Evolutionary conservation across 495 filamentous ascomycete species (phyloP), one percentile per base, ranked within the genome.

Genomic region (Aspergillus indologenus): DNA sequence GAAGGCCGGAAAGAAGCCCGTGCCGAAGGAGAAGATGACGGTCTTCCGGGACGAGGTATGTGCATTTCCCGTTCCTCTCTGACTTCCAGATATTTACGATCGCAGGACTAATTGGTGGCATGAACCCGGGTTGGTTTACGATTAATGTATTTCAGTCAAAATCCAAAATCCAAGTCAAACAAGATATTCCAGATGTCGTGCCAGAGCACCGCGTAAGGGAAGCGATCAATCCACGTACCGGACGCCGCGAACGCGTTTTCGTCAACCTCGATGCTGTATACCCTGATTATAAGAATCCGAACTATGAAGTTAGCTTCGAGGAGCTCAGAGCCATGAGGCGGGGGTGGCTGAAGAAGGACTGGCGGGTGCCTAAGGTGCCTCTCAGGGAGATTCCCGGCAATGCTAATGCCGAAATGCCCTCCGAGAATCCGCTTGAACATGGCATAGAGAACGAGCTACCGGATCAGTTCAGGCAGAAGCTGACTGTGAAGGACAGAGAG

Each of bases 41-140:
- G 83, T 98, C 19, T 98, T 96, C 81, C 91, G 91, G 78, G 94
- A 98, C 80, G 83, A 89, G 89, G 94, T 98, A 86, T 85, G 92
- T 84, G 54, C 60, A 59, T 57, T 65, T 43, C 24, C 60, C 57
- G 58, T 49, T 68, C 67, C 56, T 68, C 64, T 75, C 71, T 70
- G 78, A 79, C 71, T 63, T 76, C 74, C 61, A 79, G 64, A 81
- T 91, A 84, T 96, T 95, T 92, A 96, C 92, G 82, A 87, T 85
- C 83, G 85, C 81, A 96, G 92, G 92, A 95, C 91, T 96, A 95
- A 96, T 91, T 82, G 75, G 74, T 84, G 83, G 79, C 80, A 74
- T 76, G 79, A 82, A 76, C 78, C 80, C 75, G 72, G 78, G 75
- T 74, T 83, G 78, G 81, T 81, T 71, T 72, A 70, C 64, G 68